These are phyloP conservation scores for Cryptococcus sp. DNA, from an alignment of 1,284 basidiomycete genomes.

Conservation along the genomic window DNA sequence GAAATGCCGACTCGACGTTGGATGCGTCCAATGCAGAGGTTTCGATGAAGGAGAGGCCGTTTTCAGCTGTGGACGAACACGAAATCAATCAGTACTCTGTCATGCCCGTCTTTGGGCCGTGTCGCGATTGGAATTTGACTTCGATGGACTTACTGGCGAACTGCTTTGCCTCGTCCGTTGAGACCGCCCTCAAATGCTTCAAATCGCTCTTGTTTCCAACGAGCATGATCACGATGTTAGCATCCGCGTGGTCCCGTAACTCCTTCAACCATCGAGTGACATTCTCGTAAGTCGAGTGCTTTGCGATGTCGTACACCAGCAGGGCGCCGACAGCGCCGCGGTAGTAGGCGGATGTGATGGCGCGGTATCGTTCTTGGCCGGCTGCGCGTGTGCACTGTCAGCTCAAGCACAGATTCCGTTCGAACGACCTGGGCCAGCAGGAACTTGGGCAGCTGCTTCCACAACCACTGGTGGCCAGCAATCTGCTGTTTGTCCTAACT, in stretches of 20 bases:
- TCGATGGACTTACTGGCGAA: constrained; percentile 68
- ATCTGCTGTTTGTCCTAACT: no score
- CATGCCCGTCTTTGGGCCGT: background rate
- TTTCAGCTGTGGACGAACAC: constrained; percentile 60
- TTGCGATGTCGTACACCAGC: constrained; percentile 90
- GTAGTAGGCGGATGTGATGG: constrained; percentile 99
- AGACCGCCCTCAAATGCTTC: constrained; percentile 93
- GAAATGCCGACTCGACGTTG: constrained; percentile 96
- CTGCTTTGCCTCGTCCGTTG: constrained; percentile 86
- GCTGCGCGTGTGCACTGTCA: constrained; percentile 58
- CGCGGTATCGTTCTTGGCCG: constrained; percentile 97
- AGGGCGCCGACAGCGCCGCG: constrained; percentile 94
- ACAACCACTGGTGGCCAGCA: no score
- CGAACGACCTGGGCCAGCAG: no score
- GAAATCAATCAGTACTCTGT: background rate
- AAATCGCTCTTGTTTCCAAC: constrained; percentile 98
- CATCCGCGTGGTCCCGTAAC: constrained; percentile 88
- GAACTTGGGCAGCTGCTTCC: no score
- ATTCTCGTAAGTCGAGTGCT: constrained; percentile 94
- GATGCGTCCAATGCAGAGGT: constrained; percentile 99
- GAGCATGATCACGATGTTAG: constrained; percentile 92
- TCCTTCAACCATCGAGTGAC: constrained; percentile 99
- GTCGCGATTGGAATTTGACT: background rate
- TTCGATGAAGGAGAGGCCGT: constrained; percentile 93
- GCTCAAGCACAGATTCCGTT: background rate